Evolutionary conservation across 2,329 filamentous ascomycete species (phyloP).

Genomic region (Fusarium oligoseptatum): DNA sequence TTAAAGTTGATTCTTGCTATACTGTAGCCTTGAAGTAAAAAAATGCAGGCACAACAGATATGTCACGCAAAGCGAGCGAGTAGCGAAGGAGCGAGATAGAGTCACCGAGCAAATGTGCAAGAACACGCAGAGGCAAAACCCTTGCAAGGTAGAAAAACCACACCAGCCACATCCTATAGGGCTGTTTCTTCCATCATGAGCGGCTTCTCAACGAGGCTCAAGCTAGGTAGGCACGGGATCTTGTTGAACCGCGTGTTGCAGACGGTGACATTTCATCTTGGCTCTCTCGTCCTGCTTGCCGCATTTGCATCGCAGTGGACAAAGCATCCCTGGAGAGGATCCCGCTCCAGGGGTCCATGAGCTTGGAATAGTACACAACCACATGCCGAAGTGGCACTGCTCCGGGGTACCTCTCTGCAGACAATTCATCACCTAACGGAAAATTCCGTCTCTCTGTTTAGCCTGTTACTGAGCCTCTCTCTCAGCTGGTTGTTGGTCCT

Average conservation of each 20-base stretch:
- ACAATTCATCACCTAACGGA: background rate
- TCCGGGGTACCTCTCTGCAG: background rate
- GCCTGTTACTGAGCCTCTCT: background rate
- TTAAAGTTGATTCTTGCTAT: background rate
- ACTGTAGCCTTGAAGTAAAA: background rate
- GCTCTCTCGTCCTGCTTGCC: constrained; percentile 18
- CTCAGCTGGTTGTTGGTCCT: background rate
- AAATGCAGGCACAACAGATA: background rate
- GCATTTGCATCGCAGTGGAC: background rate
- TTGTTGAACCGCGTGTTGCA: constrained; percentile 21
- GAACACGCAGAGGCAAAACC: constrained; percentile 2
- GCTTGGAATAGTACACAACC: background rate
- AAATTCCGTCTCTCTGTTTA: no score
- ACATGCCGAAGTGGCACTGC: constrained; percentile 3
- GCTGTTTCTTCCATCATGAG: constrained; percentile 21
- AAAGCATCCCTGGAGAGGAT: background rate
- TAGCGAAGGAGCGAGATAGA: background rate
- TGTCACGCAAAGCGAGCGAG: background rate
- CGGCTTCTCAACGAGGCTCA: background rate
- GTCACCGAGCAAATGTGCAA: background rate
- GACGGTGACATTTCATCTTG: background rate
- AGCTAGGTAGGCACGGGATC: constrained; percentile 36
- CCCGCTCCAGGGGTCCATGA: background rate
- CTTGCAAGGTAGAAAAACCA: constrained; percentile 1
- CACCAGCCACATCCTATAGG: constrained; percentile 31